Evolutionary conservation across 306 rosid genomes (phyloP), one percentile per base, ranked within the genome.

Genomic region (Fragaria nilgerrensis): DNA sequence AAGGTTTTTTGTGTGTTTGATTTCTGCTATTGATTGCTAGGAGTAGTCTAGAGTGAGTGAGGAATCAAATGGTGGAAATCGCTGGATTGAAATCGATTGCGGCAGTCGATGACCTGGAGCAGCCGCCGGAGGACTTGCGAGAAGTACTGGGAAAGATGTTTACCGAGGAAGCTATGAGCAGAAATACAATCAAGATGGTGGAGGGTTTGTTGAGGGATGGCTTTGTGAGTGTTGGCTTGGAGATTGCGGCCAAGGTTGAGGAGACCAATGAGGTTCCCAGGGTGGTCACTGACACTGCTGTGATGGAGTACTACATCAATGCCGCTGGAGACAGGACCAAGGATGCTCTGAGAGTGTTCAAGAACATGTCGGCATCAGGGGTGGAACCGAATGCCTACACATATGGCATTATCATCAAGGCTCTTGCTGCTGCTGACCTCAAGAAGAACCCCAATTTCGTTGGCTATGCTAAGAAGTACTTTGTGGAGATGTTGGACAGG

Each of bases 401-500:
- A 9, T 68, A 44, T 22, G 16, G 53, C 55, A 3, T 68, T 15
- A 68, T 43, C 52, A 68, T 68, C 50, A 68, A 68, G 52, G 72
- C 50, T 15, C 52, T 67, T 67, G 52, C 50, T 41, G 19, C 32
- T 41, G 45, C 17, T n/a, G 61, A 19, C 48, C 7, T 7, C 1
- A 13, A 9, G 20, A 43, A 5, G 11, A 22, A 43, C 34, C 50
- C 52, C 5, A 3, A 68, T 43, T 68, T 19, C 10, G 0, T 68
- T 41, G 41, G 3, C 1, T 68, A 17, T 66, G 48, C 49, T 0
- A 20, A 37, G 49, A 66, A 37, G 23, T 19, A 19, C 25, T 37
- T 66, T 32, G 27, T 66, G 48, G 70, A 66, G 23, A 66, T 66
- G 70, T 66, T 66, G 70, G 70, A 37, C 29, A n/a, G n/a, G 11